phyloP scores from a whole-genome alignment of 805 yeast species.

The Ogataea methylovora region DNA sequence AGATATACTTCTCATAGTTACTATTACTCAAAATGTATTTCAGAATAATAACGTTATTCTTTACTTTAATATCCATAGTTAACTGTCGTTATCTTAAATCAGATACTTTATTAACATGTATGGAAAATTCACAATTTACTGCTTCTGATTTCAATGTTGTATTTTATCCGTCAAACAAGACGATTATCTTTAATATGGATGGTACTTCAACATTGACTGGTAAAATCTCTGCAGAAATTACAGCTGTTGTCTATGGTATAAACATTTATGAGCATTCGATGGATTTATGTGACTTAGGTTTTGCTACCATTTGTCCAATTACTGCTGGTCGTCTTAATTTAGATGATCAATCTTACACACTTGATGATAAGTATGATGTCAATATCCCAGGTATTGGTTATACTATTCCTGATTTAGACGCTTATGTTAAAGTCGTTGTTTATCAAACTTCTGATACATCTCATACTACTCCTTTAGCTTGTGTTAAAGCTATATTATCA shows the following conservation, averaged over 20 bases:
- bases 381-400: conserved; percentile 78
- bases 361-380: conserved; percentile 37
- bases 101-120: conserved; percentile 79
- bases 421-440: conserved; percentile 71
- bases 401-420: conserved; percentile 91
- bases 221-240: conserved; percentile 56
- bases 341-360: conserved; percentile 7
- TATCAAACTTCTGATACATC: conserved; percentile 40
- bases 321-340: conserved; percentile 82
- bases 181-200: conserved; percentile 59
- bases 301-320: conserved; percentile 69
- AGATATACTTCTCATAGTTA: too few relatives aligned
- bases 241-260: conserved; percentile 76
- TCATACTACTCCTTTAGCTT: conserved; percentile 54
- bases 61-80: too few relatives aligned
- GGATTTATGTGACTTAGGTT: conserved; percentile 54
- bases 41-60: too few relatives aligned
- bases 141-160: conserved; percentile 76
- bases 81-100: conserved; percentile 26
- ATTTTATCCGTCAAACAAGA: conserved; percentile 57
- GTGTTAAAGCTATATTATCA: conserved; percentile 80
- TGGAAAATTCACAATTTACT: conserved; percentile 81
- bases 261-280: conserved; percentile 47
- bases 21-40: too few relatives aligned
- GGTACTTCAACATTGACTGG: conserved; percentile 77